These are phyloP conservation scores for Mucor circinelloides DNA, from an alignment of 371 early-diverging fungal species.

Conservation along the genomic window DNA sequence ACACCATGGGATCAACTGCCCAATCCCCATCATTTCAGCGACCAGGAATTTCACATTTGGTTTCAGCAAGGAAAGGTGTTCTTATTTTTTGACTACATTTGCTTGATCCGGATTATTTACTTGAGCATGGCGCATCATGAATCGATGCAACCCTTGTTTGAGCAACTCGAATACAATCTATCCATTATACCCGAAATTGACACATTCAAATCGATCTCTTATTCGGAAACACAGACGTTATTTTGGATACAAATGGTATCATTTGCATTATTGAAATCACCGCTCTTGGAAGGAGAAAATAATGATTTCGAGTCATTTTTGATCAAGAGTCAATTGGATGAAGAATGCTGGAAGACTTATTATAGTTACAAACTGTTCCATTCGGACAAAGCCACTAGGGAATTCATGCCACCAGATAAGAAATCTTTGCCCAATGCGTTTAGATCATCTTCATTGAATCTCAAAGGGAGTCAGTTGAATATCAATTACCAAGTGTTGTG, in stretches of 20 bases:
- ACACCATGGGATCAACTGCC: slow-evolving; percentile 40
- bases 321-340: slow-evolving; percentile 20
- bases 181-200: neutral
- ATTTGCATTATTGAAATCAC: slow-evolving; percentile 33
- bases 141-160: neutral
- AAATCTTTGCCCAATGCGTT: slow-evolving; percentile 48
- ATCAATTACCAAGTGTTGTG: slow-evolving; percentile 44
- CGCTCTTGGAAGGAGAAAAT: slow-evolving; percentile 34
- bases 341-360: slow-evolving; percentile 39
- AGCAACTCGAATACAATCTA: neutral
- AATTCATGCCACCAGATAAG: slow-evolving; percentile 42
- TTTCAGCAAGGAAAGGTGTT: slow-evolving; percentile 23
- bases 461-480: slow-evolving; percentile 37
- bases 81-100: slow-evolving; percentile 35
- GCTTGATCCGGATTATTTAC: slow-evolving; percentile 33
- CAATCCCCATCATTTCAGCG: slow-evolving; percentile 33
- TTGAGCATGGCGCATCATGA: slow-evolving; percentile 9
- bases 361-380: slow-evolving; percentile 34
- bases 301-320: slow-evolving; percentile 33
- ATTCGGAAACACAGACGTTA: slow-evolving; percentile 41
- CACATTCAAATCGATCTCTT: slow-evolving; percentile 5
- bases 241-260: slow-evolving; percentile 51
- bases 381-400: slow-evolving; percentile 30
- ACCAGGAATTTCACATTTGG: slow-evolving; percentile 31
- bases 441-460: slow-evolving; percentile 39